These are phyloP conservation scores for Cyclaneusma minus DNA, from an alignment of 2,329 filamentous ascomycete species.

Conservation along the genomic window DNA sequence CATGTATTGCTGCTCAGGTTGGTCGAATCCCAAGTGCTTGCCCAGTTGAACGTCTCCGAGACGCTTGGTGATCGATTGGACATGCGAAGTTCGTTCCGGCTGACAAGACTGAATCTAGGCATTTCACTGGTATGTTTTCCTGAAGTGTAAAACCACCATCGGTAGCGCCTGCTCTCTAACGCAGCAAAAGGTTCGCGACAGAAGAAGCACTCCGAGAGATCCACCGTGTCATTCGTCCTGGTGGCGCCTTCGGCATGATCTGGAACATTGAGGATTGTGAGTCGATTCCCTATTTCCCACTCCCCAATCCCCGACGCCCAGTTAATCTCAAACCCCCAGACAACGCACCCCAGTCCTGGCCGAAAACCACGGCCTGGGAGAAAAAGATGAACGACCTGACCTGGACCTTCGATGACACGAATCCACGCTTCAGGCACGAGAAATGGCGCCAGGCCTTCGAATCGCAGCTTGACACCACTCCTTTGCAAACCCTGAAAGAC, in stretches of 20 bases:
- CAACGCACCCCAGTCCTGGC: conserved; percentile 44
- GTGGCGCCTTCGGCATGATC: conserved; percentile 46
- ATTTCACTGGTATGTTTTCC: conserved; percentile 25
- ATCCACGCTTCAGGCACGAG: conserved; percentile 48
- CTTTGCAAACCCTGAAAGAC: conserved; percentile 32
- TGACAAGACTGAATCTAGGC: conserved; percentile 20
- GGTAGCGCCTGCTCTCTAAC: background rate
- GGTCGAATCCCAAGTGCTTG: conserved; percentile 16
- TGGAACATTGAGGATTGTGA: conserved; percentile 63
- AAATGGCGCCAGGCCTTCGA: conserved; percentile 52
- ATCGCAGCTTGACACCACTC: conserved; percentile 34
- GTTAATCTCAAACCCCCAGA: conserved; percentile 24
- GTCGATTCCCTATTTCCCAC: conserved; percentile 11
- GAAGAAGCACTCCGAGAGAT: conserved; percentile 47
- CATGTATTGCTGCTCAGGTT: conserved; percentile 53
- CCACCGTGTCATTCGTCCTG: conserved; percentile 46
- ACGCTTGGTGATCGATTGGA: too few species aligned
- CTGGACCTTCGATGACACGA: conserved; percentile 36
- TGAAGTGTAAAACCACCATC: conserved; percentile 1
- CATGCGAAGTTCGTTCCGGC: too few species aligned
- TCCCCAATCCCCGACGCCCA: conserved; percentile 1
- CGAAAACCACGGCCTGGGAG: conserved; percentile 44
- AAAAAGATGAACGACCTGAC: conserved; percentile 43
- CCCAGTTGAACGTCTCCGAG: background rate
- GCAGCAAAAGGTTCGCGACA: conserved; percentile 47